Evolutionary conservation across 768 basidiomycete species (phyloP), one percentile per base, ranked within the genome.

Genomic region (Termitomyces sp.): DNA sequence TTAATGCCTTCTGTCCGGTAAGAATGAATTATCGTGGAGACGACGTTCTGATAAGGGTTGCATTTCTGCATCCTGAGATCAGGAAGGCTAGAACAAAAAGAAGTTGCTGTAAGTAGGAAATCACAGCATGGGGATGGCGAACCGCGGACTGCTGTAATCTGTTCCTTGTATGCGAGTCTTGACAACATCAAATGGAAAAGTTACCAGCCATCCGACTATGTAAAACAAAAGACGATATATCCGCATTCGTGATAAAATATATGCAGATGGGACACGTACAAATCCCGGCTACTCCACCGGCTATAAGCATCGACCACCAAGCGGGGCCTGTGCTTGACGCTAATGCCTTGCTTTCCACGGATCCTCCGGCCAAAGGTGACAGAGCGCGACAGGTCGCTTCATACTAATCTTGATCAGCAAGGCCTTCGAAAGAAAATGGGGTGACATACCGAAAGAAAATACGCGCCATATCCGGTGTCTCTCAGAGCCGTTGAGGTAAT

Each of bases 141-240:
- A 44, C 25, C 34, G 27, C 23, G 37, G 5, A 30, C 2, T 28
- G 35, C 37, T 28, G 12, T 64, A 61, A 35, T 71, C 65, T 37
- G 68, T 75, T 28, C 82, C 82, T 68, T 97, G 94, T 63, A 94
- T 82, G 5, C 93, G 83, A 14, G 94, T 95, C 73, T 97, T 96
- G 59, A 95, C 79, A 3, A 94, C 88, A 65, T 97, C 94, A 54
- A 94, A 75, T 2, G 92, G 91, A 68, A 96, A 97, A 1, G 93
- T 95, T 2, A 74, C 76, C 0, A 85, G 37, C 92, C 92, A 95
- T 9, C 89, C 89, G 9, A 79, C 79, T 79, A 16, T n/a, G 39
- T 40, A 46, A 6, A 40, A 41, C 10, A 34, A 25, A 30, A 1
- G 23, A n/a, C 42, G n/a, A 42, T 30, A 3, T 46, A 43, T 21